Evolutionary conservation across 495 filamentous ascomycete species (phyloP), one percentile per base, ranked within the genome.

Genomic region (Penicillium subrubescens): DNA sequence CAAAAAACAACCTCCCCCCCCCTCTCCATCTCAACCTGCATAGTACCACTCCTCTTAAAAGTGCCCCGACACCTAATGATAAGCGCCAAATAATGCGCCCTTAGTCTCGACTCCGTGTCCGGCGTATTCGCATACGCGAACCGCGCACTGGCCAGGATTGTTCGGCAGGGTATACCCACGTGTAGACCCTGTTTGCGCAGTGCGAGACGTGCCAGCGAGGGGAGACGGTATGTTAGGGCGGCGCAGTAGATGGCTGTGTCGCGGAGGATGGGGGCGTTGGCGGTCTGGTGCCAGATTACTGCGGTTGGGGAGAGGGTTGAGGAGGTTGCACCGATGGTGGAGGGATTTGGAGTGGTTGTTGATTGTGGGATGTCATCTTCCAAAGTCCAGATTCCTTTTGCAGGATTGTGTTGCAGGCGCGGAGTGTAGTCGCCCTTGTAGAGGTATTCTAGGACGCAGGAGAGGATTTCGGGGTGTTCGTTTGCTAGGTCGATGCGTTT

Each of bases 361-460:
- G 25, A 4, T 27, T 27, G 25, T 53, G 56, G 68, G 34, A 71
- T 65, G 6, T 78, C 71, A 60, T 84, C 83, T 67, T 92, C 90
- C n/a, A 93, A 75, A 71, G 91, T 88, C 88, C 89, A 92, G 44
- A 83, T 82, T 72, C 87, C 84, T 29, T 80, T 79, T 35, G 83
- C 85, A 73, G 89, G 86, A 77, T 90, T 89, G 77, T 91, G 89
- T 25, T 89, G 67, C 23, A 94, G 77, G 19, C 89, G 86, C 0
- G 91, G 93, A 62, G 89, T 94, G 77, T 97, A 97, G 74, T 97
- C 93, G 66, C 91, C 93, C 83, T 94, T 93, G 85, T 97, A 97
- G 62, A 97, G 88, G 70, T 90, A 97, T 73, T 97, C 93, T 55
- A 97, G 87, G 19, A 97, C 82, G 21, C 90, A 92, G 31, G 93